Evolutionary conservation across 169 alveolate species (phyloP).

Genomic region (Perkinsus chesapeaki): DNA sequence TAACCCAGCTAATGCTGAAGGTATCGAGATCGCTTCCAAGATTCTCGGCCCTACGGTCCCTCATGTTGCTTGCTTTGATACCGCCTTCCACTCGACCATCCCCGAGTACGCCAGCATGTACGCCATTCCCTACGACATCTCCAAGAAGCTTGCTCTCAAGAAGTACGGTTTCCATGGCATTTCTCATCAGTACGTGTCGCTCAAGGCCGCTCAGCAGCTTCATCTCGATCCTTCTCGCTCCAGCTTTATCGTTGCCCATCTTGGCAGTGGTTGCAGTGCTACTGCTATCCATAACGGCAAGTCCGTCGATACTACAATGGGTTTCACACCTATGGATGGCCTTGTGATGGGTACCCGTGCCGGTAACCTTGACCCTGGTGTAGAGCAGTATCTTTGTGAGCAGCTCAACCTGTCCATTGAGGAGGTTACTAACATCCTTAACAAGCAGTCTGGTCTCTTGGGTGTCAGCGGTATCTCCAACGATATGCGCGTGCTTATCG

Average conservation of each 20-base stretch:
- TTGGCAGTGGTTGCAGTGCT: background rate
- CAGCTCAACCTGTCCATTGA: conserved; percentile 1
- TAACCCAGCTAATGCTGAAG: background rate
- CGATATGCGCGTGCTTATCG: background rate
- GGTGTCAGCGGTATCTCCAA: background rate
- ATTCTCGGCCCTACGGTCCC: background rate
- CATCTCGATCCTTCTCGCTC: background rate
- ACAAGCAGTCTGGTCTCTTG: background rate
- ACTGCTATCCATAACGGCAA: background rate
- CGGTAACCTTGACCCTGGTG: background rate
- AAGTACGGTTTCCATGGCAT: conserved; percentile 4
- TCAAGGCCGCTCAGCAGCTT: background rate
- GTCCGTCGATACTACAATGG: background rate
- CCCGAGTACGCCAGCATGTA: background rate
- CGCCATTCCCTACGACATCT: background rate
- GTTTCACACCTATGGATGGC: background rate
- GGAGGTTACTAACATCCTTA: background rate
- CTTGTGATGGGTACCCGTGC: background rate
- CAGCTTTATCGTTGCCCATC: background rate
- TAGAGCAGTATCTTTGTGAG: background rate
- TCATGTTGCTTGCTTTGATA: background rate
- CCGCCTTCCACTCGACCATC: background rate
- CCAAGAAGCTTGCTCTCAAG: background rate
- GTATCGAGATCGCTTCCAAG: background rate
- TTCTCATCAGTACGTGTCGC: background rate